Evolutionary conservation across 352 stramenopile genomes (phyloP), one percentile per base, ranked within the genome.

Genomic region (Phytopythium boreale): DNA sequence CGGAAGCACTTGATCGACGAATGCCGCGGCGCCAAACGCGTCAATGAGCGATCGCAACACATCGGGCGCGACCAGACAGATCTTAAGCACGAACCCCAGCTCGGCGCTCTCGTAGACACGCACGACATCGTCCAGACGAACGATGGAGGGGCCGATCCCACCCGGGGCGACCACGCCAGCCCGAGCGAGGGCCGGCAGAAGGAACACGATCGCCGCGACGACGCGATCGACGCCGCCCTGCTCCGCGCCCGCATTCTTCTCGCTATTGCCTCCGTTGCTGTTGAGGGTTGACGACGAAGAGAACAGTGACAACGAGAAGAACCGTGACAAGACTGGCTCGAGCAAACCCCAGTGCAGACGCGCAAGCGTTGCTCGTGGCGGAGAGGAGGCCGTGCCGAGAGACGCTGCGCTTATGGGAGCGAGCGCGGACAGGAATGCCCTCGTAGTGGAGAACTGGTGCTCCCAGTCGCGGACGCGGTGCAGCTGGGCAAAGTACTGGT

Each of bases 1-100:
- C 8, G 84, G 86, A 9, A 93, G 47, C 59, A 93, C 80, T 49
- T 68, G 73, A 41, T 80, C 67, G 6, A 93, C 59, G 9, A 93
- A 70, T 19, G 64, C 67, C 29, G 65, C 44, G 3, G 63, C 64
- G 34, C 86, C 84, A 63, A 92, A 92, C 27, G 67, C 66, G 39
- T 70, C 65, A 43, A 84, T 53, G 22, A 89, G 36, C 7, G 67
- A 66, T 29, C 77, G 63, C 46, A 95, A 47, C 0, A 89, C 78
- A 5, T 80, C 77, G 2, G 86, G 84, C 1, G 80, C 68, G 0
- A 65, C 64, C 7, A 95, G 59, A 26, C 70, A 88, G 7, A 82
- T 62, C 62, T 80, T 76, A 4, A 80, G 29, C 1, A 83, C 15
- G 14, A 59, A 62, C 6, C 72, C 65, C 19, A 93, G 50, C 2